Evolutionary conservation across 129 eudicot genomes (phyloP).

Genomic region (Lactuca sativa): DNA sequence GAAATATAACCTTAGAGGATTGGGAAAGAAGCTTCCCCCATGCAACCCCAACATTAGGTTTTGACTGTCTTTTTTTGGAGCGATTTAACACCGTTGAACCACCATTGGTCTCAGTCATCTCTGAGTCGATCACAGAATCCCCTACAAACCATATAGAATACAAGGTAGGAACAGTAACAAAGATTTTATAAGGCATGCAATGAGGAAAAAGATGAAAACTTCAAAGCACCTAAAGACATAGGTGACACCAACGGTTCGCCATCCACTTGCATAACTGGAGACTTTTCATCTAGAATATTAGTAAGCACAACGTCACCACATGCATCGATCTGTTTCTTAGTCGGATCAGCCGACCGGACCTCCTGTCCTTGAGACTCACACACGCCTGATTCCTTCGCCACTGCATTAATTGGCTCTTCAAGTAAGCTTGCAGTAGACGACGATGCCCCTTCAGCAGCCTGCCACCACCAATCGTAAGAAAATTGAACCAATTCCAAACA

Average conservation of each 20-base stretch:
- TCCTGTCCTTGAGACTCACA: background rate
- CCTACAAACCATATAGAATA: constrained; percentile 6
- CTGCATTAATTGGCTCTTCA: background rate
- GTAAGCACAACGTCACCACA: background rate
- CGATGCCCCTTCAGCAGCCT: background rate
- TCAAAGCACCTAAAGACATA: constrained; percentile 1
- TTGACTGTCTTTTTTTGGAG: constrained; percentile 40
- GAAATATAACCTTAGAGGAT: constrained; percentile 44
- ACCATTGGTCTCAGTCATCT: constrained; percentile 30
- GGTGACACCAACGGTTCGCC: constrained; percentile 5
- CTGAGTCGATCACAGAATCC: constrained; percentile 36
- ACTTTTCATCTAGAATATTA: background rate
- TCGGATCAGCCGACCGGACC: background rate
- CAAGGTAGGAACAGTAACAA: background rate
- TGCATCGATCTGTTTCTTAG: background rate
- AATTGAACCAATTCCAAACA: background rate
- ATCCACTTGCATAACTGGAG: background rate
- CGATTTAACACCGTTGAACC: constrained; percentile 26
- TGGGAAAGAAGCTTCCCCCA: constrained; percentile 77
- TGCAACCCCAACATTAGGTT: constrained; percentile 44
- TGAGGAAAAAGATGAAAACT: background rate
- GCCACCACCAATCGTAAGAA: background rate
- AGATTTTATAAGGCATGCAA: background rate
- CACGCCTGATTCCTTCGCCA: background rate
- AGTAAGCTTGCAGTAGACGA: background rate